Conservation (phyloP, 2,329 filamentous ascomycete species). For the Hypocreales sp. region DNA sequence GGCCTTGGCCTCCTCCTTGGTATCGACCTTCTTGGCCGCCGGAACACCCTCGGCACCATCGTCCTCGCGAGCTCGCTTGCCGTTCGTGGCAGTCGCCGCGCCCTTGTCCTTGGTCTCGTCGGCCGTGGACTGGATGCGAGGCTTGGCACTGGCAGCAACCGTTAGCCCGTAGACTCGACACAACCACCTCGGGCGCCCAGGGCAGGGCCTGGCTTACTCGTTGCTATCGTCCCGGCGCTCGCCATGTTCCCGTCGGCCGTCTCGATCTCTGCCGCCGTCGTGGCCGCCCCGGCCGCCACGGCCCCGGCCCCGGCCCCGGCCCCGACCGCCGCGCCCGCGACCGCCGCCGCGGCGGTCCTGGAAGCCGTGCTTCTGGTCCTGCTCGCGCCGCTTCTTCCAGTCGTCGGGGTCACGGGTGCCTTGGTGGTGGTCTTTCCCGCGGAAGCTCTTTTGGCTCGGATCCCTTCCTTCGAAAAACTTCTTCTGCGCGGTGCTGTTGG, state of each 20-base stretch:
- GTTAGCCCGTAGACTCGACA: no score
- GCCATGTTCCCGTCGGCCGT: constrained; percentile 6
- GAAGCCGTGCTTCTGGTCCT: constrained; percentile 46
- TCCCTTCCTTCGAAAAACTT: constrained; percentile 35
- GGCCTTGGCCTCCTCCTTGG: constrained; percentile 22
- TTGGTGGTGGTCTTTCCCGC: constrained; percentile 19
- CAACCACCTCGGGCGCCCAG: neutral
- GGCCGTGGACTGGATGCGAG: constrained; percentile 30
- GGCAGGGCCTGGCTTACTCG: constrained; percentile 15
- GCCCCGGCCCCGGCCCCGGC: constrained; percentile 24
- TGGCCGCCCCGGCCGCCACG: constrained; percentile 19
- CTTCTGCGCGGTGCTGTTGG: constrained; percentile 27
- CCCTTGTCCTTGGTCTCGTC: constrained; percentile 13
- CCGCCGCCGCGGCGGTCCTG: constrained; percentile 29
- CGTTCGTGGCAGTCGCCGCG: constrained; percentile 18
- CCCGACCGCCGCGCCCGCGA: constrained; percentile 22
- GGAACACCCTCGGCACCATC: constrained; percentile 27
- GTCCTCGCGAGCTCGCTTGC: constrained; percentile 41
- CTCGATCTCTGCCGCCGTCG: constrained; percentile 16
- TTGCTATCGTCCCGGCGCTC: constrained; percentile 14
- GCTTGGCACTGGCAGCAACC: constrained; percentile 7
- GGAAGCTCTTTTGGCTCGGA: constrained; percentile 13
- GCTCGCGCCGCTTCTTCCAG: constrained; percentile 49
- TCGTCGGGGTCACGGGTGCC: constrained; percentile 33
- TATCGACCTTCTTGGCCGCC: constrained; percentile 47